Percentiles rank a stretch among this genome's conserved stretches.
Conservation (phyloP, 2,329 filamentous ascomycete species). For the Apiospora pterosperma region DNA sequence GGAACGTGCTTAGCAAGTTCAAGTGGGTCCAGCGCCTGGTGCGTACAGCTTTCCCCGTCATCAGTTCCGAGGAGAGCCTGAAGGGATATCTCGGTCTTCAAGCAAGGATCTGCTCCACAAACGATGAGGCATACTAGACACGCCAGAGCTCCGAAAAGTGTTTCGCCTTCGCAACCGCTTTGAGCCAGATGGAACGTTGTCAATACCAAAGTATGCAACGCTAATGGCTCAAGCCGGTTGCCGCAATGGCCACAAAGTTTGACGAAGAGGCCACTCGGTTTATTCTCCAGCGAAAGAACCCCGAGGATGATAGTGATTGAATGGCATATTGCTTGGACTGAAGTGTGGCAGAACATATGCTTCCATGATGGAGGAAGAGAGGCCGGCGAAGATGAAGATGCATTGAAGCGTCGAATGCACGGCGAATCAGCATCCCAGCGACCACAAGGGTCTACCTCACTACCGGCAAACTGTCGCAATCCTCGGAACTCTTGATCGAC, state of each 20-base stretch:
- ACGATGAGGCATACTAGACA: background rate
- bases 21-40: background rate
- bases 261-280: background rate
- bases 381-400: background rate
- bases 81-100: background rate
- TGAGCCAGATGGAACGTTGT: background rate
- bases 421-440: background rate
- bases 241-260: background rate
- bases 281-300: no score
- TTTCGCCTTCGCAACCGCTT: background rate
- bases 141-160: background rate
- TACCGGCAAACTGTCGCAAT: background rate
- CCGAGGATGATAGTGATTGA: background rate
- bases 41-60: background rate
- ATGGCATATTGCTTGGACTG: background rate
- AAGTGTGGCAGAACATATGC: conserved; percentile 4
- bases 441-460: background rate
- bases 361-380: background rate
- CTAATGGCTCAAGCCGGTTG: background rate
- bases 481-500: background rate
- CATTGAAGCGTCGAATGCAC: background rate
- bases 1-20: background rate
- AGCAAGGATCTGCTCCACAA: background rate
- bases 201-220: background rate
- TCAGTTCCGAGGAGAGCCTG: background rate